A percentile compares a stretch with the other conserved stretches of the same genome.
Evolutionary conservation across 495 filamentous ascomycete species (phyloP).

Genomic region (Penicillium herquei): DNA sequence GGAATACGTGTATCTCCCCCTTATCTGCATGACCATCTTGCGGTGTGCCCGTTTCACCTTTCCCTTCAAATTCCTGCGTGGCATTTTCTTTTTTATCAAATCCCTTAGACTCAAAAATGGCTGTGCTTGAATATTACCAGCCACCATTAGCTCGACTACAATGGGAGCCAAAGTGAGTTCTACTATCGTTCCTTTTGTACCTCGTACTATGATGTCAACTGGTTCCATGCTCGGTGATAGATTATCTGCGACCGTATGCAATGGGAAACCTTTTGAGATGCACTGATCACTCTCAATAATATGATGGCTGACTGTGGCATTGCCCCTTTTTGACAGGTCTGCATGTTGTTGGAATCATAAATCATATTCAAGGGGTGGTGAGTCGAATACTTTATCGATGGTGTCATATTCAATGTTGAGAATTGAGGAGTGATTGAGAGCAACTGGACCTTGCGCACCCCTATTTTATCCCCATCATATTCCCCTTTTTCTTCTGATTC

Average conservation of each 20-base stretch:
- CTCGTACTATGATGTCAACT: too few relatives aligned
- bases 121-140: constrained; percentile 8
- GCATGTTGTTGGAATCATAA: constrained; percentile 20
- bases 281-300: background rate
- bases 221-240: background rate
- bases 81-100: background rate
- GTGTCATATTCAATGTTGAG: constrained; percentile 20
- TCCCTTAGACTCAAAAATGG: constrained; percentile 6
- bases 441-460: constrained; percentile 16
- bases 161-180: constrained; percentile 40
- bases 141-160: constrained; percentile 31
- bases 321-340: constrained; percentile 9
- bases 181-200: too few relatives aligned
- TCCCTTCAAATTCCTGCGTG: background rate
- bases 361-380: constrained; percentile 25
- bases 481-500: background rate
- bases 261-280: background rate
- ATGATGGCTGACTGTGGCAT: background rate
- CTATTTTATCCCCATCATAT: constrained; percentile 15
- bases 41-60: background rate
- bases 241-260: constrained; percentile 15
- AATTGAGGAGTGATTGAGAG: too few relatives aligned
- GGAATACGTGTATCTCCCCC: background rate
- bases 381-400: constrained; percentile 32
- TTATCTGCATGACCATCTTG: background rate